Evolutionary conservation across 2,329 filamentous ascomycete genomes (phyloP).

Genomic region (Lasiodiplodia sp.): DNA sequence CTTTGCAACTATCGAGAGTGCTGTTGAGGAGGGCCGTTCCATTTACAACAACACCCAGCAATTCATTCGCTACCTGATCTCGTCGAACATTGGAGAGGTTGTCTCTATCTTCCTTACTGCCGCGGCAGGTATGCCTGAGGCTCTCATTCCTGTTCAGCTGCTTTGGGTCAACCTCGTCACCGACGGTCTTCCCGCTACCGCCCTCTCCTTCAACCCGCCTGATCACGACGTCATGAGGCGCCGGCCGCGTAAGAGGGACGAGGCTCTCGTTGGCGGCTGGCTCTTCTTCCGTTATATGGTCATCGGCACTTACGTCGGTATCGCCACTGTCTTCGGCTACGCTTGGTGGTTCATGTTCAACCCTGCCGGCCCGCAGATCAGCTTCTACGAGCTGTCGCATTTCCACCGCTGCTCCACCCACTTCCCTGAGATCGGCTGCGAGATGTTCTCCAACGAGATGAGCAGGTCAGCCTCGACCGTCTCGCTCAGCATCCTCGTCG

Average conservation of each 20-base stretch:
- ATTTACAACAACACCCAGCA: conserved; percentile 99
- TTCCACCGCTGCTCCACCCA: conserved; percentile 91
- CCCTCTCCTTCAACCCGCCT: conserved; percentile 96
- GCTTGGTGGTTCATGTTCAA: conserved; percentile 99
- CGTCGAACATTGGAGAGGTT: conserved; percentile 98
- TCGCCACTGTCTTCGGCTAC: conserved; percentile 94
- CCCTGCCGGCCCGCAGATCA: conserved; percentile 85
- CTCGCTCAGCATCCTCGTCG: conserved; percentile 87
- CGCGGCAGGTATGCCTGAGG: conserved; percentile 95
- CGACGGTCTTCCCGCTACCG: conserved; percentile 94
- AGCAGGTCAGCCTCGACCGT: conserved; percentile 91
- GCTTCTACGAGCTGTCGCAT: conserved; percentile 85
- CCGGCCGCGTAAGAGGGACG: conserved; percentile 88
- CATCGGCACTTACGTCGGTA: conserved; percentile 92
- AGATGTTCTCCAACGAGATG: conserved; percentile 87
- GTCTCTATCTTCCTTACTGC: conserved; percentile 99
- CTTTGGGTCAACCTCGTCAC: conserved; percentile 99
- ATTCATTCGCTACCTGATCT: conserved; percentile 98
- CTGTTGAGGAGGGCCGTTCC: conserved; percentile 94
- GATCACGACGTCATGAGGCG: conserved; percentile 98
- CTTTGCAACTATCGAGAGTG: conserved; percentile 95
- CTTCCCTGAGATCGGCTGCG: conserved; percentile 89
- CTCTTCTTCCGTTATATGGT: conserved; percentile 97
- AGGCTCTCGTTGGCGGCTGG: conserved; percentile 92
- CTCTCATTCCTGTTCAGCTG: conserved; percentile 93